Percentiles rank a stretch among this genome's conserved stretches.
phyloP scores from a whole-genome alignment of 2,329 filamentous ascomycete species.

The Colletotrichum sp. region DNA sequence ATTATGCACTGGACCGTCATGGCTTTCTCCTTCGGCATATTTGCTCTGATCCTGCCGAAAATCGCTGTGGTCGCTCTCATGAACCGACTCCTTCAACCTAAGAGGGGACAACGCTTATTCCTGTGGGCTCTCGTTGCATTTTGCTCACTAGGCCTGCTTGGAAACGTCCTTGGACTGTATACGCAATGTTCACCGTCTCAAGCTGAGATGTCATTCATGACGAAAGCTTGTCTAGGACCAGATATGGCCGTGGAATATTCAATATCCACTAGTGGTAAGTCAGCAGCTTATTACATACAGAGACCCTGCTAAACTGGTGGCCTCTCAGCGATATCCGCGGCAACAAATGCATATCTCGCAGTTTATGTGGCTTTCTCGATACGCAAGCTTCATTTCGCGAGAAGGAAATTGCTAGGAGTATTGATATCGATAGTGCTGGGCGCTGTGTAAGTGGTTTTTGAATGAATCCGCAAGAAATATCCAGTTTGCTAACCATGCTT shows the following conservation, averaged over 20 bases:
- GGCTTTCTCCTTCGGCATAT: constrained; percentile 41
- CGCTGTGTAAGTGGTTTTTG: background rate
- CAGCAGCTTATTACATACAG: fast-evolving
- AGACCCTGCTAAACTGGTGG: background rate
- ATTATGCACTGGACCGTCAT: constrained; percentile 38
- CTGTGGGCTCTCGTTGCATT: constrained; percentile 39
- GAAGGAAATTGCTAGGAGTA: constrained; percentile 44
- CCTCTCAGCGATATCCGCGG: constrained; percentile 1
- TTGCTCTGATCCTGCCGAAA: constrained; percentile 45
- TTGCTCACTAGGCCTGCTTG: constrained; percentile 33
- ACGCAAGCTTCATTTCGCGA: constrained; percentile 38
- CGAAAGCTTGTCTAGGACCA: constrained; percentile 38
- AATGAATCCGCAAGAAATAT: fast-evolving
- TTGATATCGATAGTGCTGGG: constrained; percentile 39
- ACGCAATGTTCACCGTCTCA: constrained; percentile 43
- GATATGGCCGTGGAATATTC: constrained; percentile 42
- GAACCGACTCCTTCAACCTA: constrained; percentile 40
- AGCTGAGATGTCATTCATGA: constrained; percentile 38
- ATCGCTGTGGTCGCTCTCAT: constrained; percentile 44
- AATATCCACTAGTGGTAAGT: constrained; percentile 43
- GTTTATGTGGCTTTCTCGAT: constrained; percentile 44
- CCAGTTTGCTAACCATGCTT: no score
- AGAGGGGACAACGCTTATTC: constrained; percentile 32
- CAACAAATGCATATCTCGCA: constrained; percentile 42
- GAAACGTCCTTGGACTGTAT: constrained; percentile 44